Evolutionary conservation across 257 asterid genomes (phyloP).

Genomic region (Agastache rugosa): DNA sequence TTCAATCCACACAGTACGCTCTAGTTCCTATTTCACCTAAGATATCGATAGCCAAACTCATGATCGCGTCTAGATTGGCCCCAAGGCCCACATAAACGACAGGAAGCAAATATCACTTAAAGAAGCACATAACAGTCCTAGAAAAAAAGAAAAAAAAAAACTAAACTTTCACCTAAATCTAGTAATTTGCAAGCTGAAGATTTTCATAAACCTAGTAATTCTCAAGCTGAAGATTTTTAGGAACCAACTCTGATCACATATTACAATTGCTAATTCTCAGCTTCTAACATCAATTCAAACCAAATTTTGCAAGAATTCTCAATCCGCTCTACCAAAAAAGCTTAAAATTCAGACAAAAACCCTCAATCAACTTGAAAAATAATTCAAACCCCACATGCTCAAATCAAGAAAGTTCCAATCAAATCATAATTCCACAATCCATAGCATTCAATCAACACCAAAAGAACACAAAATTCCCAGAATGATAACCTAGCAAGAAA

Average conservation of each 20-base stretch:
- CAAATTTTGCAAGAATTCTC: slow-evolving; percentile 26
- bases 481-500: slow-evolving; percentile 11
- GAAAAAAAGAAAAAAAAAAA: background rate
- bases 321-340: slow-evolving; percentile 27
- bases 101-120: background rate
- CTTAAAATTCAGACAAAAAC: slow-evolving; percentile 2
- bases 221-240: slow-evolving; percentile 26
- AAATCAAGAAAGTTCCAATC: slow-evolving; percentile 29
- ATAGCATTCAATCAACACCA: slow-evolving; percentile 5
- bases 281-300: slow-evolving; percentile 27
- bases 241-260: slow-evolving; percentile 24
- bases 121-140: background rate
- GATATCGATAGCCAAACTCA: background rate
- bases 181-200: background rate
- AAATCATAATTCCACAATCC: slow-evolving; percentile 23
- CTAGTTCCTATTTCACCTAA: background rate
- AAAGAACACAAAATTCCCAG: background rate
- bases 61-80: background rate
- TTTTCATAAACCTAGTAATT: slow-evolving; percentile 32
- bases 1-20: background rate
- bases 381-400: slow-evolving; percentile 26
- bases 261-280: slow-evolving; percentile 16
- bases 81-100: background rate
- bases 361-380: slow-evolving; percentile 20
- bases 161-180: background rate